A percentile compares a stretch with the other conserved stretches of the same genome.
phyloP scores from a whole-genome alignment of 2,329 filamentous ascomycete genomes.

The Plectosphaerella cucumerina region DNA sequence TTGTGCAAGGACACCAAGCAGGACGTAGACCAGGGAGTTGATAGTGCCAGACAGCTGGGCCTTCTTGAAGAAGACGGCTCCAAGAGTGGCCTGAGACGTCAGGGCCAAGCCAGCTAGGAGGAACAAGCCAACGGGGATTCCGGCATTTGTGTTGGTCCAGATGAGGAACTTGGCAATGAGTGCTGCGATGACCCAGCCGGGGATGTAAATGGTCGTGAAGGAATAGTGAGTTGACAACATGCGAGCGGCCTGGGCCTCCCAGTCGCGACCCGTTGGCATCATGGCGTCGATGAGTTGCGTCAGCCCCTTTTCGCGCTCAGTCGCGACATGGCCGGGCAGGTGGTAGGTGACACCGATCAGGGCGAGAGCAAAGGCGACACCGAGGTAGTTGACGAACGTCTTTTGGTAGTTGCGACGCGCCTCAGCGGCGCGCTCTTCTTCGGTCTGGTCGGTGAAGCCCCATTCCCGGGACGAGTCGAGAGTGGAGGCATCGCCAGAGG shows the following conservation, averaged over 20 bases:
- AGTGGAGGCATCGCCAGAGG: not conserved
- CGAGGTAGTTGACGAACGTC: conserved; percentile 61
- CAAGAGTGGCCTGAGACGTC: conserved; percentile 75
- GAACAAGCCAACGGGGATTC: conserved; percentile 69
- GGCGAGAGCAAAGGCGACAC: conserved; percentile 63
- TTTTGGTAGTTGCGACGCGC: conserved; percentile 59
- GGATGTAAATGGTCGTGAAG: conserved; percentile 63
- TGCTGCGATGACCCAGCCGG: conserved; percentile 44
- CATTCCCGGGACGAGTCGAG: conserved; percentile 14
- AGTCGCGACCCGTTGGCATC: conserved; percentile 60
- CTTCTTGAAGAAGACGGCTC: conserved; percentile 79
- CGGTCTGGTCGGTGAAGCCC: conserved; percentile 27
- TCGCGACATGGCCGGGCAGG: conserved; percentile 64
- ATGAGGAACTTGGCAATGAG: conserved; percentile 59
- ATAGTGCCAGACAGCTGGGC: conserved; percentile 85
- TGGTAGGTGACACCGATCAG: conserved; percentile 69
- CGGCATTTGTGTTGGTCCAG: conserved; percentile 59
- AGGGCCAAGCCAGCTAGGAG: conserved; percentile 73
- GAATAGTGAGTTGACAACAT: conserved; percentile 59
- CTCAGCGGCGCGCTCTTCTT: conserved; percentile 48
- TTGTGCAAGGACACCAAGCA: conserved; percentile 80
- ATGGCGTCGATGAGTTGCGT: conserved; percentile 73
- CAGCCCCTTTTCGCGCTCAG: conserved; percentile 66
- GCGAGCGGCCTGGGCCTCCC: conserved; percentile 25
- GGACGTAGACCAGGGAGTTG: conserved; percentile 65